Percentiles rank a stretch among this genome's conserved stretches.
Evolutionary conservation across 495 filamentous ascomycete species (phyloP).

Genomic region (Jackrogersella multiformis): DNA sequence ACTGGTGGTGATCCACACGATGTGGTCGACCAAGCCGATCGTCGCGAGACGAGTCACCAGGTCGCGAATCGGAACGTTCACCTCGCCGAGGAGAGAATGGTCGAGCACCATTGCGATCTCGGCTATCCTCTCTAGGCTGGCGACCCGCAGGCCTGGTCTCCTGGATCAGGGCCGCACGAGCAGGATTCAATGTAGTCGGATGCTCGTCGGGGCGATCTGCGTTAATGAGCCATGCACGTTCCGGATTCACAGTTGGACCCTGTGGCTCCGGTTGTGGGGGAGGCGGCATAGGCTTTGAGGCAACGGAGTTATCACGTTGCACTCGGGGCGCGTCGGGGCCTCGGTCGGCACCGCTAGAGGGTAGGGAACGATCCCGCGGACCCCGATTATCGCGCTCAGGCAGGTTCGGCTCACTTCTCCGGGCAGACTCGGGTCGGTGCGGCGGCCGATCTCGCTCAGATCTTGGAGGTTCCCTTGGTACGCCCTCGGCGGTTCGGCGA

Average conservation of each 20-base stretch:
- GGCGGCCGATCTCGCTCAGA: constrained; percentile 46
- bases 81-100: constrained; percentile 62
- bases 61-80: constrained; percentile 50
- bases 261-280: constrained; percentile 48
- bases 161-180: constrained; percentile 63
- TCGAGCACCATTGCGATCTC: constrained; percentile 57
- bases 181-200: constrained; percentile 60
- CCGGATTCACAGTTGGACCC: constrained; percentile 56
- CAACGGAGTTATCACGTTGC: constrained; percentile 43
- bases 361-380: constrained; percentile 47
- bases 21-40: constrained; percentile 54
- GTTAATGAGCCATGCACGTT: constrained; percentile 53
- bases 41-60: constrained; percentile 55
- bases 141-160: constrained; percentile 50
- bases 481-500: constrained; percentile 40
- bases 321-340: constrained; percentile 47
- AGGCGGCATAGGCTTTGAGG: constrained; percentile 45
- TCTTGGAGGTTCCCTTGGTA: constrained; percentile 42
- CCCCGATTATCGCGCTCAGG: constrained; percentile 52
- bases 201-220: constrained; percentile 50
- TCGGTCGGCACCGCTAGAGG: constrained; percentile 27
- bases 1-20: constrained; percentile 51
- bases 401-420: constrained; percentile 46
- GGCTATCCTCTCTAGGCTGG: constrained; percentile 54
- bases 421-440: constrained; percentile 47